A percentile compares a stretch with the other conserved stretches of the same genome.
Evolutionary conservation across 1,284 basidiomycete genomes (phyloP).

Genomic region (Malassezia brasiliensis): DNA sequence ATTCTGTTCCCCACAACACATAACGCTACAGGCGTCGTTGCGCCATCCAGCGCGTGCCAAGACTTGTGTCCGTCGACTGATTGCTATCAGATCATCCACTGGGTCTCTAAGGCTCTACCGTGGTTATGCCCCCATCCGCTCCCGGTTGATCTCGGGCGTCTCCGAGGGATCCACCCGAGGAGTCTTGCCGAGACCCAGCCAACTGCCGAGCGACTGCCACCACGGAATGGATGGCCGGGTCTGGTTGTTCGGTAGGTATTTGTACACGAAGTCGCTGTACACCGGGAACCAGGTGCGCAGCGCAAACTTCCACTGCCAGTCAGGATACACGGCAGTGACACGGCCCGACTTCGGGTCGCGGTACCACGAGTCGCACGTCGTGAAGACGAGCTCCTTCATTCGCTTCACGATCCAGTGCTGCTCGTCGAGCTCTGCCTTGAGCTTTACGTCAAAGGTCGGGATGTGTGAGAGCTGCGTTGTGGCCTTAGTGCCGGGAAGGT

Average conservation of each 20-base stretch:
- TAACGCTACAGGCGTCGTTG: too few species aligned
- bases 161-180: conserved; percentile 26
- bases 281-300: conserved; percentile 28
- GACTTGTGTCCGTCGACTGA: too few species aligned
- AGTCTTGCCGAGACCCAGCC: conserved; percentile 26
- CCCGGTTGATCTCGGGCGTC: conserved; percentile 29
- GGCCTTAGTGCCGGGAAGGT: conserved; percentile 23
- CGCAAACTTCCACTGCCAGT: conserved; percentile 37
- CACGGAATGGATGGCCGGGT: conserved; percentile 19
- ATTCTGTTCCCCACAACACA: too few species aligned
- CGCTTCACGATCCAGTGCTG: conserved; percentile 37
- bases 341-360: conserved; percentile 28
- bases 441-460: conserved; percentile 34
- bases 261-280: conserved; percentile 33
- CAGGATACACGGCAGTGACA: conserved; percentile 37
- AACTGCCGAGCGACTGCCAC: conserved; percentile 28
- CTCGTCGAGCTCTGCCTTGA: conserved; percentile 36
- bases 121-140: conserved; percentile 23
- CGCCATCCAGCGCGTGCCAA: too few species aligned
- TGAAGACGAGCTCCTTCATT: conserved; percentile 35
- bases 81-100: too few species aligned
- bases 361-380: conserved; percentile 39
- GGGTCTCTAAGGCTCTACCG: too few species aligned
- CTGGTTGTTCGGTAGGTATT: conserved; percentile 19
- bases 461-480: conserved; percentile 12